phyloP scores from a whole-genome alignment of 306 rosid genomes.

The Cyclanthera cordifolia region DNA sequence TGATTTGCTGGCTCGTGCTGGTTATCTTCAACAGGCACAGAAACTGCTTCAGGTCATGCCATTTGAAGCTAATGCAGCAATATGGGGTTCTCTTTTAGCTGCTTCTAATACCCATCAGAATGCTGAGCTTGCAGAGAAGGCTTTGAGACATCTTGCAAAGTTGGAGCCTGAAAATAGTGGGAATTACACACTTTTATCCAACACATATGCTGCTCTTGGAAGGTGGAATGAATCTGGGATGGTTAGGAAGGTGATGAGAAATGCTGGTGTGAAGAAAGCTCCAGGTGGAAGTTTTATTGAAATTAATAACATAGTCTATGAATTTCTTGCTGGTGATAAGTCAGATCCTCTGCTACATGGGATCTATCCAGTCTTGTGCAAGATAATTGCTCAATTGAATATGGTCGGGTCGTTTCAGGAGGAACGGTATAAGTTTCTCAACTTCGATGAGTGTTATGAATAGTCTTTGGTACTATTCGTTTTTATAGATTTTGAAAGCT shows the following conservation, averaged over 20 bases:
- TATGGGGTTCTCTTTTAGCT: conserved; percentile 75
- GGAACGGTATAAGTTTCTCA: conserved; percentile 19
- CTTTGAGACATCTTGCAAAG: conserved; percentile 30
- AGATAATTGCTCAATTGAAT: conserved; percentile 30
- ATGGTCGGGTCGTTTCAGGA: conserved; percentile 15
- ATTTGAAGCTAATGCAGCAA: conserved; percentile 47
- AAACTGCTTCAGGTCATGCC: conserved; percentile 41
- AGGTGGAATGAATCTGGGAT: conserved; percentile 51
- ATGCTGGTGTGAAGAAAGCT: conserved; percentile 37
- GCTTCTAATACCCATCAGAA: conserved; percentile 35
- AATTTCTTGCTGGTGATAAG: conserved; percentile 52
- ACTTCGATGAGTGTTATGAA: conserved; percentile 17
- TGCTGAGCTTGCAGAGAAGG: conserved; percentile 43
- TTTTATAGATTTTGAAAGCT: not conserved
- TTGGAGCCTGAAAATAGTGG: conserved; percentile 50
- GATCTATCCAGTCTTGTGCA: conserved; percentile 29
- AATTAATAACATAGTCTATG: conserved; percentile 48
- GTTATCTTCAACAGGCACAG: conserved; percentile 51
- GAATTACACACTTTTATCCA: conserved; percentile 48
- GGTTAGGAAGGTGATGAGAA: conserved; percentile 52
- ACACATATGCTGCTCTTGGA: conserved; percentile 42
- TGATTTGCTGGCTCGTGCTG: conserved; percentile 57
- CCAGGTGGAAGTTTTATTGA: conserved; percentile 49
- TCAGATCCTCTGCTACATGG: conserved; percentile 24
- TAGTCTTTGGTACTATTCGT: not conserved